These are phyloP conservation scores for Alternaria tenuissima DNA, from an alignment of 2,329 filamentous ascomycete species.

Conservation along the genomic window DNA sequence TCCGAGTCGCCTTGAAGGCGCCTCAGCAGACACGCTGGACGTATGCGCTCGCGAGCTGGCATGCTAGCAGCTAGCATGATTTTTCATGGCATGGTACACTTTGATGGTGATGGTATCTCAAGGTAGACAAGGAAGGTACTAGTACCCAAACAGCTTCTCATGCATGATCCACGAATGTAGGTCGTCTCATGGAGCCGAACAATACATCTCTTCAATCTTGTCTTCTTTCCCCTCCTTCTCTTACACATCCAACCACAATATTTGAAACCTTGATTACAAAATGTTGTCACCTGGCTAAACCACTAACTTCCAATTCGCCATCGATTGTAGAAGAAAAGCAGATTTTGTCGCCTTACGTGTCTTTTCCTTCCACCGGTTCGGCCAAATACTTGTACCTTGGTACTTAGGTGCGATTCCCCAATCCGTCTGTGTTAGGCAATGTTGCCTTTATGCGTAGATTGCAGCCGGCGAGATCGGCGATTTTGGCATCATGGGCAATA, in stretches of 20 bases:
- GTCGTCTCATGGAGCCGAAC: not conserved
- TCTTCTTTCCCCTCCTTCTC: not conserved
- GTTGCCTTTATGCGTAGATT: not conserved
- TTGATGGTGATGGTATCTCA: not conserved
- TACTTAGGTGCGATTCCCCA: not conserved
- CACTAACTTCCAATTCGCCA: not conserved
- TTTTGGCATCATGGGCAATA: not conserved
- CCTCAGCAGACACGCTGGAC: not conserved
- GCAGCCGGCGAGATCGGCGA: conserved; percentile 4
- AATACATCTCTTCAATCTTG: not conserved
- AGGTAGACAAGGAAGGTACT: not conserved
- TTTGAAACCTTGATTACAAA: not conserved
- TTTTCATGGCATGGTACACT: not conserved
- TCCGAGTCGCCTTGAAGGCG: not conserved
- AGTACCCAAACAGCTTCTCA: not conserved
- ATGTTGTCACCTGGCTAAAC: not conserved
- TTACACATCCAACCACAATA: not conserved
- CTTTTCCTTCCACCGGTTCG: not conserved
- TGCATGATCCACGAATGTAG: not conserved
- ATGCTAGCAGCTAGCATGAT: not conserved
- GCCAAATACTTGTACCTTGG: not conserved
- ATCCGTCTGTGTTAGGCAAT: conserved; percentile 4
- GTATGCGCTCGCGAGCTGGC: not conserved
- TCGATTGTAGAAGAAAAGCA: not conserved
- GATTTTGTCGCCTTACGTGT: not conserved